phyloP scores from a whole-genome alignment of 129 eudicot genomes.

The Escallonia herrerae region DNA sequence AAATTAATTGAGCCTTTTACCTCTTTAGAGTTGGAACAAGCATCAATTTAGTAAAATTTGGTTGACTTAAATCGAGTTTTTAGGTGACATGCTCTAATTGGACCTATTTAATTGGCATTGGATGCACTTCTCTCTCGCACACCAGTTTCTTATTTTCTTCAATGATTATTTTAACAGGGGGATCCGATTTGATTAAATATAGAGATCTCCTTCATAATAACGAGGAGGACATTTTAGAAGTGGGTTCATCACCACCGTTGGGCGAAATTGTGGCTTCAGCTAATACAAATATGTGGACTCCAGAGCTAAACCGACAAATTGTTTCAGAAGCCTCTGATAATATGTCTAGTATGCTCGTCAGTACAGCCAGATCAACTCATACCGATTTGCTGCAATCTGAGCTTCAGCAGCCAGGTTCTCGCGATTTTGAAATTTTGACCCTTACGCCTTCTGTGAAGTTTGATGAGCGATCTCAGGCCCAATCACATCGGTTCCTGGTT shows the following conservation, averaged over 20 bases:
- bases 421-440: slow-evolving; percentile 11
- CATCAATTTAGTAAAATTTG: too few species aligned
- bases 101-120: too few species aligned
- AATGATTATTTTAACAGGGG: slow-evolving; percentile 5
- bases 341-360: slow-evolving; percentile 7
- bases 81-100: too few species aligned
- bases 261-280: slow-evolving; percentile 23
- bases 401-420: slow-evolving; percentile 18
- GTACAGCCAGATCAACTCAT: slow-evolving; percentile 8
- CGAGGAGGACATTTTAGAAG: background rate
- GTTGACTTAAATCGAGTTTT: too few species aligned
- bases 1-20: too few species aligned
- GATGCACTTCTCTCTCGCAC: too few species aligned
- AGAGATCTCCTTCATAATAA: slow-evolving; percentile 4
- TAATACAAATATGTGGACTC: slow-evolving; percentile 11
- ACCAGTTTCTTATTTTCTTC: background rate
- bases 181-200: background rate
- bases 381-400: slow-evolving; percentile 6
- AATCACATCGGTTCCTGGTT: slow-evolving; percentile 7
- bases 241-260: background rate
- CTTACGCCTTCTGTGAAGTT: slow-evolving; percentile 16
- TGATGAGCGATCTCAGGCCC: slow-evolving; percentile 14
- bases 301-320: slow-evolving; percentile 8
- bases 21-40: too few species aligned
- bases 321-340: slow-evolving; percentile 13